Base-by-base conservation (phyloP, 345 rosid genomes). In the Linum tenue region DNA sequence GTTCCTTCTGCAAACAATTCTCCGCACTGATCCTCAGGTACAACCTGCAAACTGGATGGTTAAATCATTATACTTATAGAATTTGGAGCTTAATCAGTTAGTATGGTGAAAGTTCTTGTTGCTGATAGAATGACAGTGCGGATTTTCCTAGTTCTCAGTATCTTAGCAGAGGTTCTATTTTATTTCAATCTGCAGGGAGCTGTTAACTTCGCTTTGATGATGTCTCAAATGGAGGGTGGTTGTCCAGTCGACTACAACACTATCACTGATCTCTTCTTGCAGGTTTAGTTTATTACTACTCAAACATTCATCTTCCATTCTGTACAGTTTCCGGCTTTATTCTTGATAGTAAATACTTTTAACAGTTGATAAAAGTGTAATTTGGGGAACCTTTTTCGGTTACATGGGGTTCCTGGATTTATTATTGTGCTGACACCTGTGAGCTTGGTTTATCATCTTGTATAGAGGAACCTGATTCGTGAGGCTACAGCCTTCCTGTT, bases 211-310 rank as follows among this genome's bases (percentile, higher is more conserved):
- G 96, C 99, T 44, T 74, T 91, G 78, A 95, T 89, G 99, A 95
- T 95, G 99, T 91, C 99, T 58, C 96, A 95, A 83, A 95, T 95
- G 99, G 96, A 91, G 80, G 99, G 96, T 59, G 99, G 99, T 55
- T 89, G 96, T 75, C 97, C 99, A 14, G 77, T 95, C 74, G 99
- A 95, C 74, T 89, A 80, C 81, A 95, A 95, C 66, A 95, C 96
- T 68, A 89, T 95, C 66, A 91, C 99, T 36, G 99, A 95, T 87
- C 95, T 95, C 44, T 95, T 95, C 69, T 97, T 95, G 75, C 99
- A 95, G 99, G 99, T 95, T 50, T 72, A 72, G 11, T 22, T 66
- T 60, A 63, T 41, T 44, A 31, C 60, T 37, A 39, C n/a, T 37
- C 11, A 15, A 48, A 9, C 9, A 48, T 56, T n/a, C 37, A 11